A percentile compares a stretch with the other conserved stretches of the same genome.
Conservation (phyloP, 177 flowering plant genomes). For the Vitis hybrid region DNA sequence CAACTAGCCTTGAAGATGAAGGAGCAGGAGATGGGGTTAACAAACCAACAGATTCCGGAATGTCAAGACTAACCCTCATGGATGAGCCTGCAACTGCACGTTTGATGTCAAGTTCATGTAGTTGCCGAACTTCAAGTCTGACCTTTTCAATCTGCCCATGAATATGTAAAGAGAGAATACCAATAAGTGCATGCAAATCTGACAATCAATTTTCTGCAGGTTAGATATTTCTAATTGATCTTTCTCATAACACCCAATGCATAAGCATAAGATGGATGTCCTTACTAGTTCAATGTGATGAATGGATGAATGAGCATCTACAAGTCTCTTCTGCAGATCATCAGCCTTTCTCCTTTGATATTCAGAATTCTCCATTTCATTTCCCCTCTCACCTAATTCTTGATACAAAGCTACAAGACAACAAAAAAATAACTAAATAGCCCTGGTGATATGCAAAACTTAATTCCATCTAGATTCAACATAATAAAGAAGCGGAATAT, state of each 20-base stretch:
- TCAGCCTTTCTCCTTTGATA: slow-evolving; percentile 67
- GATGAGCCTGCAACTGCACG: slow-evolving; percentile 61
- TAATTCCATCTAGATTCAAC: too few species aligned
- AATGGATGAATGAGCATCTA: slow-evolving; percentile 74
- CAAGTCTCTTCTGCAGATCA: slow-evolving; percentile 75
- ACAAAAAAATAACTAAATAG: neutral
- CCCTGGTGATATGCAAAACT: too few species aligned
- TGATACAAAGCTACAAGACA: slow-evolving; percentile 62
- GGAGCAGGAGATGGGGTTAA: slow-evolving; percentile 37
- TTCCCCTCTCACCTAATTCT: slow-evolving; percentile 76
- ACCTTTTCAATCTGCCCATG: slow-evolving; percentile 56
- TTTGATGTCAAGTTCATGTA: slow-evolving; percentile 54
- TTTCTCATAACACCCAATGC: neutral
- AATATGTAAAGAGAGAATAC: slow-evolving; percentile 8
- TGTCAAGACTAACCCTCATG: slow-evolving; percentile 66
- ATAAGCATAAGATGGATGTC: slow-evolving; percentile 1
- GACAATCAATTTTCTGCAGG: neutral
- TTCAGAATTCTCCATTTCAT: slow-evolving; percentile 84
- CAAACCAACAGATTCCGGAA: slow-evolving; percentile 86
- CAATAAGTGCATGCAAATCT: neutral
- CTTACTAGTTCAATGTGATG: slow-evolving; percentile 83
- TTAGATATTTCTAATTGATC: neutral
- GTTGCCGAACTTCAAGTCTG: slow-evolving; percentile 49
- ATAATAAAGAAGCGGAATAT: too few species aligned
- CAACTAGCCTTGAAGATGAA: slow-evolving; percentile 64